These are phyloP conservation scores for Logfia minima DNA, from an alignment of 129 eudicot species.

Conservation along the genomic window DNA sequence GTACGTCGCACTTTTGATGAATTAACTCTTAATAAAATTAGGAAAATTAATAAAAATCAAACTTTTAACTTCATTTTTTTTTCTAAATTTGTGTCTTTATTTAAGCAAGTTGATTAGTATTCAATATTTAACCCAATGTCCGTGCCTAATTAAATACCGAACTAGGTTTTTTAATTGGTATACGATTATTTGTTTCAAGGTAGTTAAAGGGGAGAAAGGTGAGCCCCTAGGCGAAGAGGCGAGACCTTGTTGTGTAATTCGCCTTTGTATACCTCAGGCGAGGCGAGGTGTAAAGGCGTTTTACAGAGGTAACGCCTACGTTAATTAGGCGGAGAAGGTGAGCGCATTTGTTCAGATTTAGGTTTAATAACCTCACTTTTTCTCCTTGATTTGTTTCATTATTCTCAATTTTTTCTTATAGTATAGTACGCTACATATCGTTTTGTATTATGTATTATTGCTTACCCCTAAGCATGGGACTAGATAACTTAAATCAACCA, in stretches of 20 bases:
- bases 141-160: background rate
- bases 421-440: background rate
- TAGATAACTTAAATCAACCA: background rate
- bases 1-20: no score
- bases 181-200: background rate
- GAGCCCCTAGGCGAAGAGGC: no score
- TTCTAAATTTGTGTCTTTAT: background rate
- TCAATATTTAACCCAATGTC: background rate
- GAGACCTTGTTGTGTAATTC: no score
- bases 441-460: background rate
- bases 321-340: no score
- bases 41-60: background rate
- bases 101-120: background rate
- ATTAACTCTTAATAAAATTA: background rate
- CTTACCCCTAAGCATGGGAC: background rate
- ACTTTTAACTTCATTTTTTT: background rate
- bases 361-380: no score
- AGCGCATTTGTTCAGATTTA: no score
- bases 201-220: no score
- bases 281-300: no score
- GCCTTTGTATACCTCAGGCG: no score
- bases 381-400: background rate
- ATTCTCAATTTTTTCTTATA: background rate
- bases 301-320: no score
- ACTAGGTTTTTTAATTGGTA: background rate